These are phyloP conservation scores for Juglanconis oblonga DNA, from an alignment of 2,329 filamentous ascomycete species.

Conservation along the genomic window DNA sequence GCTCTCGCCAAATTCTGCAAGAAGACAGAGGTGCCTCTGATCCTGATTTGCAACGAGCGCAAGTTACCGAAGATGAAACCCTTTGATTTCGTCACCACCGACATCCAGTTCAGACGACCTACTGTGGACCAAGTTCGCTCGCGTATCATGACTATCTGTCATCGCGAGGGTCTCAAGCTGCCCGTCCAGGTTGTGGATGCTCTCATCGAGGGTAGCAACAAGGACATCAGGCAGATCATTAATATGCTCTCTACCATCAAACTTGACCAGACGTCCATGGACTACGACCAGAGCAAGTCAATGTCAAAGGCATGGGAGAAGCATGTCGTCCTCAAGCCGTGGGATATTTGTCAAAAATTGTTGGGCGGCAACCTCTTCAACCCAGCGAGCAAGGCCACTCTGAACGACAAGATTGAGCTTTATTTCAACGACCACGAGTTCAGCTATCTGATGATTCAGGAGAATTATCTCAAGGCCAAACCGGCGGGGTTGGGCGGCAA, in stretches of 20 bases:
- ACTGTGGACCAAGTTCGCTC: constrained; percentile 89
- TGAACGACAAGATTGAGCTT: constrained; percentile 97
- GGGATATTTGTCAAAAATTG: constrained; percentile 96
- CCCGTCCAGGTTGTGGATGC: constrained; percentile 82
- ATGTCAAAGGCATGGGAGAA: constrained; percentile 99
- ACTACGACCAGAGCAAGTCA: constrained; percentile 80
- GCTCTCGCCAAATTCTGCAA: constrained; percentile 92
- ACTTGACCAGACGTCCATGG: constrained; percentile 75
- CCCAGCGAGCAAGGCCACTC: constrained; percentile 74
- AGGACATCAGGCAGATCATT: constrained; percentile 95
- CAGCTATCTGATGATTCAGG: constrained; percentile 95
- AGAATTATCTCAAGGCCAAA: constrained; percentile 88
- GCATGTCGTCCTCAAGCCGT: constrained; percentile 92
- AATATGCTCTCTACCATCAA: constrained; percentile 98
- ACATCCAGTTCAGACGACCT: constrained; percentile 83
- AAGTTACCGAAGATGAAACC: constrained; percentile 96
- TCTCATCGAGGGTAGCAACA: constrained; percentile 90
- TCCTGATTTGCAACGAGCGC: constrained; percentile 96
- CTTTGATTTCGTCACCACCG: constrained; percentile 82
- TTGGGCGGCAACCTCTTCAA: constrained; percentile 84
- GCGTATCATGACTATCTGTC: constrained; percentile 92
- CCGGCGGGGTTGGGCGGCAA: constrained; percentile 61
- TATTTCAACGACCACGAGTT: constrained; percentile 99
- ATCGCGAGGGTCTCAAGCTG: constrained; percentile 84
- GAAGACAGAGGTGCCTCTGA: constrained; percentile 91